These are phyloP conservation scores for Geotrichum reessii DNA, from an alignment of 1,139 yeast genomes.

Conservation along the genomic window DNA sequence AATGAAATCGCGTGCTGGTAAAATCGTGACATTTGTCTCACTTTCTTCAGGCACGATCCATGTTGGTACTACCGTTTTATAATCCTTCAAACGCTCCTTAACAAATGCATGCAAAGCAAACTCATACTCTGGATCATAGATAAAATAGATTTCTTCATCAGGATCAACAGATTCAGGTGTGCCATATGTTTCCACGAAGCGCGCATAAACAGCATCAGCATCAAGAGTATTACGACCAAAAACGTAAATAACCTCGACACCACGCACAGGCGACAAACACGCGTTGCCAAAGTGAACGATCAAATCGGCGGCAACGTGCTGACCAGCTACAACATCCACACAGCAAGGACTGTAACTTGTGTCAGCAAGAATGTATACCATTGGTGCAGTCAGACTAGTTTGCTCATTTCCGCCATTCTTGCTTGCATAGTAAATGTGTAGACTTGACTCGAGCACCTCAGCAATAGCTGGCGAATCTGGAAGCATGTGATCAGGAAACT, in stretches of 20 bases:
- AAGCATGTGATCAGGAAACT: slow-evolving; percentile 79
- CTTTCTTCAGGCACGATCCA: slow-evolving; percentile 14
- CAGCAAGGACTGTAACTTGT: slow-evolving; percentile 95
- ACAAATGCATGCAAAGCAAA: slow-evolving; percentile 22
- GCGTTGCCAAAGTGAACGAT: slow-evolving; percentile 95
- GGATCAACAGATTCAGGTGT: slow-evolving; percentile 5
- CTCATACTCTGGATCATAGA: slow-evolving; percentile 34
- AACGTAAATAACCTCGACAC: slow-evolving; percentile 67
- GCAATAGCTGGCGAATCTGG: slow-evolving; percentile 73
- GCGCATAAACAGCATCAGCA: slow-evolving; percentile 22
- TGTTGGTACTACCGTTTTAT: slow-evolving; percentile 20
- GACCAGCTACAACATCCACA: slow-evolving; percentile 95
- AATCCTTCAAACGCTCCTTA: slow-evolving; percentile 13
- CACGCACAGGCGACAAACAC: slow-evolving; percentile 68
- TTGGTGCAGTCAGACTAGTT: slow-evolving; percentile 15
- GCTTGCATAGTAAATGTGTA: slow-evolving; percentile 9
- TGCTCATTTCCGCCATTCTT: slow-evolving; percentile 15
- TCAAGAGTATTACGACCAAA: slow-evolving; percentile 48
- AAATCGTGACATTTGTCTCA: slow-evolving; percentile 9
- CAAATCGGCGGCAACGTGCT: slow-evolving; percentile 79
- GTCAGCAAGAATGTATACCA: slow-evolving; percentile 59
- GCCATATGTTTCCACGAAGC: slow-evolving; percentile 21
- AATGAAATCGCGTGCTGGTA: slow-evolving; percentile 1
- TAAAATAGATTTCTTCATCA: slow-evolving; percentile 24
- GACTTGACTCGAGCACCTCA: slow-evolving; percentile 41